Evolutionary conservation across 495 filamentous ascomycete species (phyloP), one percentile per base, ranked within the genome.

Genomic region (Aspergillus olivimuriae): DNA sequence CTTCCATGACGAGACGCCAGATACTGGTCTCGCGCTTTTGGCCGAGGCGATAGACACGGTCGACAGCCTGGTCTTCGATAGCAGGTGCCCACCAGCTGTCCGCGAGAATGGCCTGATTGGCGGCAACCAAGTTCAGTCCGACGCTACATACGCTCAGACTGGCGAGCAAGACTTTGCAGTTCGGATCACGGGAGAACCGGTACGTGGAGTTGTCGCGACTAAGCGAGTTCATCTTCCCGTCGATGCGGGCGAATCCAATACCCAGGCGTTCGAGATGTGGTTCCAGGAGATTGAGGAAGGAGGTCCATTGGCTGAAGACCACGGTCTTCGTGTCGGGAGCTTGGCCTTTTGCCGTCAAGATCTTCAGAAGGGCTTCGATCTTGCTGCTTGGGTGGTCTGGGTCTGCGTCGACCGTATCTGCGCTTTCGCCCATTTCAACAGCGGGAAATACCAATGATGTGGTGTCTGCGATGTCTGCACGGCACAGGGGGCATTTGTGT

Each of bases 71-170:
- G 53, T 94, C 89, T 61, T 97, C 90, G 46, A 95, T 90, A 0
- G 88, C 89, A 0, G 89, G 87, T 2, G 89, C 88, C 88, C 90
- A 95, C 90, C 88, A 95, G 34, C 76, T 82, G 56, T 97, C 90
- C 0, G 79, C 75, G 6, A 95, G 70, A 12, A 95, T 80, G 35
- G 92, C 88, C 18, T 90, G 89, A 43, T 90, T 89, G 1, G 90
- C 91, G 0, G 86, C 82, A 0, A 89, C 84, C 11, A 97, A 78
- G 52, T 97, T 96, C 30, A 97, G 70, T 1, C 91, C 91, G 12
- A 97, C 89, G 30, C 79, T 83, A 60, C 86, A 89, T 10, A 94
- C 91, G 9, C 75, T 78, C 16, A 97, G 68, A 55, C 80, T 86
- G 5, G 89, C 89, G 1, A 97, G 82, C 61, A 97, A 74, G 52